phyloP scores from a whole-genome alignment of 345 rosid genomes.

The Camelina neglecta region DNA sequence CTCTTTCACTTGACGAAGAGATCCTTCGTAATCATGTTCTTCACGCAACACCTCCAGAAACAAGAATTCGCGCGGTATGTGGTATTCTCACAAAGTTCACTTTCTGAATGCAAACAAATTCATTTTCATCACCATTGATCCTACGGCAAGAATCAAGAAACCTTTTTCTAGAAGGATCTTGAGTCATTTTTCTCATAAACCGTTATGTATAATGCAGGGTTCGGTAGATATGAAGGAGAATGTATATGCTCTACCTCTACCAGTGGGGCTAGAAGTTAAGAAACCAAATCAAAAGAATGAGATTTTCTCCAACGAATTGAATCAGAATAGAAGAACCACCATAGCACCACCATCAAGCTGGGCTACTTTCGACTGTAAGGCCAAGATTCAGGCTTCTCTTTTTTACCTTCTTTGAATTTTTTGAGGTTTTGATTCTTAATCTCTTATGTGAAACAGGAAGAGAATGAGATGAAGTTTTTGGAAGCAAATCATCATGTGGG shows the following conservation, averaged over 20 bases:
- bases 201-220: conserved; percentile 40
- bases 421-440: conserved; percentile 10
- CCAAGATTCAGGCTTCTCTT: background rate
- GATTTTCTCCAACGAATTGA: conserved; percentile 27
- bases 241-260: conserved; percentile 33
- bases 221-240: conserved; percentile 59
- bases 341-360: conserved; percentile 55
- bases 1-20: conserved; percentile 69
- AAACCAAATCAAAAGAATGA: conserved; percentile 39
- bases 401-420: background rate
- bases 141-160: background rate
- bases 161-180: background rate
- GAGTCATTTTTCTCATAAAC: background rate
- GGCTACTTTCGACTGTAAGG: conserved; percentile 76
- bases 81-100: background rate
- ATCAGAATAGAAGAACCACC: conserved; percentile 37
- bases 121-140: background rate
- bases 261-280: conserved; percentile 32
- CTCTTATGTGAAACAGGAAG: conserved; percentile 38
- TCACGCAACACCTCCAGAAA: conserved; percentile 46
- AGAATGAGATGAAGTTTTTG: conserved; percentile 28
- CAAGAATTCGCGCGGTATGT: conserved; percentile 59
- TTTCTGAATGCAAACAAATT: background rate
- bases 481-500: conserved; percentile 29
- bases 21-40: conserved; percentile 52